Evolutionary conservation across 2,329 filamentous ascomycete species (phyloP), one percentile per base, ranked within the genome.

Genomic region (Lithohypha guttulata): DNA sequence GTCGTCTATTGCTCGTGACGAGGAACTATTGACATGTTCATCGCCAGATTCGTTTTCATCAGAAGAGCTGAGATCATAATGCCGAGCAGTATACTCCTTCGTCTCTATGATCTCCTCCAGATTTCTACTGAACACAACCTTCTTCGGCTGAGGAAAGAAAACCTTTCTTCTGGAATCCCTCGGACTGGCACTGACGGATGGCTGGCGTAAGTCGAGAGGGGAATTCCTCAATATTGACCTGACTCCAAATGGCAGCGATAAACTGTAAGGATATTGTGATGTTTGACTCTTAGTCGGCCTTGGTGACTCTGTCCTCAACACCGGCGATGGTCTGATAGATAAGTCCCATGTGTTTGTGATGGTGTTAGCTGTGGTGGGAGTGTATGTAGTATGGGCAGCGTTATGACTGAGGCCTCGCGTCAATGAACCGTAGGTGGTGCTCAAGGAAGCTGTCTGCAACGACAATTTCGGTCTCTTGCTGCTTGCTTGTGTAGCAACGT

Each of bases 281-380:
- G 30, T 28, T 17, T 15, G 29, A n/a, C n/a, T n/a, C n/a, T n/a
- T 17, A 25, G 18, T 17, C 25, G 29, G 58, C 47, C 39, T 13
- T 39, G 38, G 20, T 53, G 59, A 64, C 10, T 55, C 42, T 10
- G 57, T 52, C 21, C 53, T 43, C 45, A 49, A 51, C 14, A 60
- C 55, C 38, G 62, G 57, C 42, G 58, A 59, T 28, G 59, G 47
- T 39, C 65, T 55, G 17, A 53, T 55, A n/a, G 56, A 47, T 26
- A 59, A 53, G 27, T 73, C 66, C 49, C 74, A 75, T 35, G 71
- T 68, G 57, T 79, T 79, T 50, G 62, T 68, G 53, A 76, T 75
- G 36, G 75, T 79, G 55, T 78, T 79, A 50, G 70, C 64, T 28
- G 68, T 60, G 1, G 75, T 79, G 8, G 75, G 75, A 6, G 75